Base-by-base conservation (phyloP, 495 filamentous ascomycete genomes). In the Hypoxylon crocopeplum region DNA sequence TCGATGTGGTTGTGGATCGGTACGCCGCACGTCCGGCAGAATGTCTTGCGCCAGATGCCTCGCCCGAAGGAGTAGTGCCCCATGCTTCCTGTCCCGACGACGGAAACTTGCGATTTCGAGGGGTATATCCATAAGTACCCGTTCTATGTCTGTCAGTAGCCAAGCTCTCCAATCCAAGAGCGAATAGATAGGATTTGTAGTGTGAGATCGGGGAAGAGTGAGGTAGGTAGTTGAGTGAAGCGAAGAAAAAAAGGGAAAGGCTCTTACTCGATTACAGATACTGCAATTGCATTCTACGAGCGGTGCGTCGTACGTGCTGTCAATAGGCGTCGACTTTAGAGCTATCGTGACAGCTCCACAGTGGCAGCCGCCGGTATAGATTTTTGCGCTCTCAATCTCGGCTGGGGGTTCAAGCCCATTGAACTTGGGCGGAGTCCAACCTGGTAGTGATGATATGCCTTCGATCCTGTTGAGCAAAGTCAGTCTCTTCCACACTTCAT, bases 331-430 rank as follows among this genome's bases (percentile, higher is more conserved):
- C 21, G 46, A 59, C 46, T 69, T 69, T 3, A 75, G 11, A 3
- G 67, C 62, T n/a, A 72, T 10, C 0, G 64, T 69, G 22, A 71
- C 49, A 4, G 49, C 59, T 25, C 72, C 70, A 25, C 72, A 75
- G 55, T 75, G 72, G 41, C 72, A 75, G 7, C 61, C 49, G 12
- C 72, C 72, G 6, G 47, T 67, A 48, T 73, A 73, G 5, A 66
- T 36, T 32, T 66, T 59, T 4, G 33, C 48, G 33, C 53, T 21
- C 19, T 65, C 59, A 15, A 61, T 45, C 13, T 54, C 36, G 7
- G 49, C 55, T n/a, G 21, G 34, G 2, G 68, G 68, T 19, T 60
- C 52, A 10, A 32, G 33, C 2, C 65, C 68, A 6, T 32, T 41
- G 57, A 63, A 67, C 3, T 30, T 16, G 6, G 60, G 49, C 3